Evolutionary conservation across 805 yeast species (phyloP).

Genomic region (Zygosaccharomyces bisporus): DNA sequence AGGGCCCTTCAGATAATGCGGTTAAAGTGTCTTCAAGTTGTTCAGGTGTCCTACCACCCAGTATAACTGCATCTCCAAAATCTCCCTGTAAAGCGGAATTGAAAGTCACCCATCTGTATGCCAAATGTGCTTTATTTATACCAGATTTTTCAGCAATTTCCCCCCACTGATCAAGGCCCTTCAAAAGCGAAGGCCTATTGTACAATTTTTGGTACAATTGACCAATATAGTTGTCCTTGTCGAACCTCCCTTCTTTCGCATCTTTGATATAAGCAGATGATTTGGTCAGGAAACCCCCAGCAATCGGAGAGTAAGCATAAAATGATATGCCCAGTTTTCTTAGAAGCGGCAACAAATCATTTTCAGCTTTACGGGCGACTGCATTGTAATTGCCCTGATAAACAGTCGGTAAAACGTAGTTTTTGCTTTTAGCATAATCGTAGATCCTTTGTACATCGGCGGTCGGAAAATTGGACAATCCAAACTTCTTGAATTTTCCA

Average conservation of each 20-base stretch:
- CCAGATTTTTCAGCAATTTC: conserved; percentile 17
- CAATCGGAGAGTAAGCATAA: conserved; percentile 28
- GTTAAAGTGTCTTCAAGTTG: conserved; percentile 21
- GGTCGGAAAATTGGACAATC: conserved; percentile 27
- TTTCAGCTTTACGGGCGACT: conserved; percentile 24
- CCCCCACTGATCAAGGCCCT: conserved; percentile 19
- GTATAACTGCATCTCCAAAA: conserved; percentile 23
- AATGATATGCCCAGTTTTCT: conserved; percentile 19
- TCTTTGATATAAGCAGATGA: conserved; percentile 14
- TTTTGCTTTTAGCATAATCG: conserved; percentile 18
- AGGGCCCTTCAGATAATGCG: conserved; percentile 24
- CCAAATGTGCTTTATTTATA: conserved; percentile 18
- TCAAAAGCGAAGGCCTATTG: conserved; percentile 18
- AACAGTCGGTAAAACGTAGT: conserved; percentile 28
- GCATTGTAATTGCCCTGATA: conserved; percentile 32
- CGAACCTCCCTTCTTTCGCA: conserved; percentile 19
- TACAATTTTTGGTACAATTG: conserved; percentile 19
- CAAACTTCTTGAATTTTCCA: conserved; percentile 28
- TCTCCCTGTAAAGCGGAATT: conserved; percentile 17
- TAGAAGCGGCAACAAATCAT: conserved; percentile 24
- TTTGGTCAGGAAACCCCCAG: conserved; percentile 26
- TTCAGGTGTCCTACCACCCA: conserved; percentile 20
- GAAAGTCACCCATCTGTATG: conserved; percentile 26
- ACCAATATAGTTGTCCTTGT: conserved; percentile 12
- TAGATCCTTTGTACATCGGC: conserved; percentile 23